phyloP scores from a whole-genome alignment of 2,329 filamentous ascomycete species.

The Colletotrichum sp. region DNA sequence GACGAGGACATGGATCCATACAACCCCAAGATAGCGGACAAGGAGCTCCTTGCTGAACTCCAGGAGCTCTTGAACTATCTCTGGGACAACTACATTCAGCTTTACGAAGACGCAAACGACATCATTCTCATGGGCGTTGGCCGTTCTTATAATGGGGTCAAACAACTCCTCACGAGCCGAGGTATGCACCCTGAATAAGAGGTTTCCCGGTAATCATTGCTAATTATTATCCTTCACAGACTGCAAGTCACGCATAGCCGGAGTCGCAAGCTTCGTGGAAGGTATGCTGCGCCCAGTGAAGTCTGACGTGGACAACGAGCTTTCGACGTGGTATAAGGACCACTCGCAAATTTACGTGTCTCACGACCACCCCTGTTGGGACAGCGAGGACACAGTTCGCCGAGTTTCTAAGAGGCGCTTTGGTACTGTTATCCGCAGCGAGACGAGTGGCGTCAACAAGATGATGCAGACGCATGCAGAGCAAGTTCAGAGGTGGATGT shows the following conservation, averaged over 20 bases:
- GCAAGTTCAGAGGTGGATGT: conserved; percentile 59
- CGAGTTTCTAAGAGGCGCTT: conserved; percentile 67
- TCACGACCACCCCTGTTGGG: conserved; percentile 78
- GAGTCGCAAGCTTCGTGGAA: conserved; percentile 82
- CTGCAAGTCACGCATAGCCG: conserved; percentile 71
- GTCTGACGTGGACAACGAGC: conserved; percentile 75
- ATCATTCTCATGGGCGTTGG: conserved; percentile 89
- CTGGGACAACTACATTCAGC: conserved; percentile 97
- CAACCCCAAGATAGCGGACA: conserved; percentile 49
- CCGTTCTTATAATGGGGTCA: conserved; percentile 84
- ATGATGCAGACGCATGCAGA: conserved; percentile 63
- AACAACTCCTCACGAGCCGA: conserved; percentile 79
- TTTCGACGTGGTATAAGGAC: conserved; percentile 83
- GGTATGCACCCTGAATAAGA: conserved; percentile 50
- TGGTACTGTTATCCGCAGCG: conserved; percentile 60
- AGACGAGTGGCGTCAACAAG: conserved; percentile 50
- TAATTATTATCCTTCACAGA: conserved; percentile 39
- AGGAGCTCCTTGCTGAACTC: conserved; percentile 60
- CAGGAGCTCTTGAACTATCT: conserved; percentile 83
- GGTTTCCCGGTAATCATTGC: neutral
- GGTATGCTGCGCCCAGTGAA: conserved; percentile 79
- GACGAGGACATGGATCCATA: conserved; percentile 59
- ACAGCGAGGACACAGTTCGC: conserved; percentile 61
- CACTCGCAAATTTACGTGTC: conserved; percentile 83
- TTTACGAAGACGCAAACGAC: conserved; percentile 71